Base-by-base conservation (phyloP, 768 basidiomycete genomes). In the Exidia glandulosa region DNA sequence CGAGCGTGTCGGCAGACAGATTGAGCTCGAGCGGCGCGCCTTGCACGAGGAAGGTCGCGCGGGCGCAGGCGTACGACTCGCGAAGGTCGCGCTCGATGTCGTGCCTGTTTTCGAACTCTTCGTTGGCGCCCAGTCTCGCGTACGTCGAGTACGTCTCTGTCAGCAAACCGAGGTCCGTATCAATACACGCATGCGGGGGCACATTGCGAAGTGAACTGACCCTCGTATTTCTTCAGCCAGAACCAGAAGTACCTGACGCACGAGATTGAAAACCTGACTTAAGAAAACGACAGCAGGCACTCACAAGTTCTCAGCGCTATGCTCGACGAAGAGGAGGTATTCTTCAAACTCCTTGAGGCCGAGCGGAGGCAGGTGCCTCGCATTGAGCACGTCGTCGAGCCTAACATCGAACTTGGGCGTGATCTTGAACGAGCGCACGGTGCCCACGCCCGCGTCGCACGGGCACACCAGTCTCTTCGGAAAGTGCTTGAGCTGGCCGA, bases 241-340 rank as follows among this genome's bases (percentile, higher is more conserved):
- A 31, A 27, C n/a, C 81, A 79, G 67, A 90, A 90, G 66, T 90
- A 90, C 23, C 85, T 85, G 65, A 5, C 62, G 30, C 61, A 55
- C 2, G 63, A 60, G 13, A 48, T 63, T 63, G 57, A 16, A 27
- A 33, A 32, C 52, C 7, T 56, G 9, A 23, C 27, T 60, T 19
- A 29, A 19, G n/a, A 12, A 5, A 73, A 41, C 19, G 37, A 32
- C n/a, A 30, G 36, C 27, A 37, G 31, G 58, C 16, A 62, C 81
- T 70, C 63, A 85, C 79, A 91, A 77, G 67, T 90, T 90, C 70
- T 90, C 88, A 27, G 86, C 82, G 54, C 78, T 78, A 59, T 78
- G 79, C 64, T 91, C 90, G 58, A 87, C 86, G 70, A 88, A 89
- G 47, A 91, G 75, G 58, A 90, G 74, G 79, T 88, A 91, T 71